Conservation (phyloP, 306 rosid genomes). For the Fragaria iinumae region DNA sequence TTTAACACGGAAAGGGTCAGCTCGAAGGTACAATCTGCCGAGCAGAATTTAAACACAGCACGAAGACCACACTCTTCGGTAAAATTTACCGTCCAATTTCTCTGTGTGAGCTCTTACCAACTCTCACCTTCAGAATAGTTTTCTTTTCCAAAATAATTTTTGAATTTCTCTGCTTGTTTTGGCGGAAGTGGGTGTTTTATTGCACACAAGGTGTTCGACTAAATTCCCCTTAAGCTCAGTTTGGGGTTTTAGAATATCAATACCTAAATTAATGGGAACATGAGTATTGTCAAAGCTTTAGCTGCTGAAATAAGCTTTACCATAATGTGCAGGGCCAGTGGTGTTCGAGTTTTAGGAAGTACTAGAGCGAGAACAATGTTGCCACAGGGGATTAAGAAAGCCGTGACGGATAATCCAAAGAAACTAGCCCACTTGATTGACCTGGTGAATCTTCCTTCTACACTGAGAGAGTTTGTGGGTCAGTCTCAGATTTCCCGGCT, state of each 20-base stretch:
- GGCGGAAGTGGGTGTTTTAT: background rate
- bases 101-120: background rate
- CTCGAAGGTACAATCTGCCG: background rate
- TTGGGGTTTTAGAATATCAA: background rate
- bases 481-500: conserved; percentile 86
- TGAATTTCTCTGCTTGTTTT: background rate
- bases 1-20: background rate
- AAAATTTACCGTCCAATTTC: background rate
- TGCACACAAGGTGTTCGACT: conserved; percentile 26
- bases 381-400: conserved; percentile 59
- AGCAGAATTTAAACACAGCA: background rate
- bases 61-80: background rate
- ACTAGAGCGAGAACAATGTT: conserved; percentile 42
- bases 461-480: conserved; percentile 71
- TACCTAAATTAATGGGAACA: background rate
- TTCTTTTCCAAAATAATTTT: background rate
- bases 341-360: conserved; percentile 11
- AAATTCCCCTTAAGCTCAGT: conserved; percentile 10
- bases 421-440: conserved; percentile 84
- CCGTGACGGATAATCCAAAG: conserved; percentile 77
- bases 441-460: conserved; percentile 78
- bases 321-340: background rate
- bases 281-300: background rate
- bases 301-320: background rate
- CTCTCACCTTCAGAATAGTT: background rate